A percentile compares a stretch with the other conserved stretches of the same genome.
Conservation (phyloP, 768 basidiomycete species). For the Cubamyces sp. region DNA sequence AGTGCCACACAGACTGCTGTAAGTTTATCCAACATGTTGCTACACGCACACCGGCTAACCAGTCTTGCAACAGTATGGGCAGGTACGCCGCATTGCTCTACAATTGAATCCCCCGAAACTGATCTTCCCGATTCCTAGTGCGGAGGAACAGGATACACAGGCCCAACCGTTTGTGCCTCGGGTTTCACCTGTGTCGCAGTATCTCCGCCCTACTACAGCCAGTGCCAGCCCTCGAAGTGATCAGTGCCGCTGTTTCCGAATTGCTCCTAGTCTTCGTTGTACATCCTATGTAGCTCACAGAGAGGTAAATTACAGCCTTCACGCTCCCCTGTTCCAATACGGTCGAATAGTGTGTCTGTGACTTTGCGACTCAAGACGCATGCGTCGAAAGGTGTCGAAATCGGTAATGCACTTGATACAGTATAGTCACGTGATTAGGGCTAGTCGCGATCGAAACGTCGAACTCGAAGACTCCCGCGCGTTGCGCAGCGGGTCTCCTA, state of each 20-base stretch:
- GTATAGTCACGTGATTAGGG: slow-evolving; percentile 11
- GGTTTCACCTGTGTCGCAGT: slow-evolving; percentile 31
- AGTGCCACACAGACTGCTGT: slow-evolving; percentile 28
- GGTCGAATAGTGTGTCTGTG: too few species aligned
- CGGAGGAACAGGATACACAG: slow-evolving; percentile 29
- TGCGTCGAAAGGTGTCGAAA: too few species aligned
- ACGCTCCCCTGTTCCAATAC: too few species aligned
- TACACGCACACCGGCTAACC: background rate
- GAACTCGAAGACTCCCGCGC: background rate
- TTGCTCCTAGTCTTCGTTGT: background rate
- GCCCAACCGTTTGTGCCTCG: slow-evolving; percentile 27
- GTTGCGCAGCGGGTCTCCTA: background rate
- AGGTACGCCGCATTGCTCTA: slow-evolving; percentile 10
- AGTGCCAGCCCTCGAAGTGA: slow-evolving; percentile 26
- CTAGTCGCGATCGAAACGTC: slow-evolving; percentile 9
- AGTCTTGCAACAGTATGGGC: slow-evolving; percentile 25
- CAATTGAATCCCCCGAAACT: background rate
- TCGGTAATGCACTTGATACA: too few species aligned
- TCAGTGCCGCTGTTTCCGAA: background rate
- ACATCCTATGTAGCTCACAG: background rate
- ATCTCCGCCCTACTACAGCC: slow-evolving; percentile 34
- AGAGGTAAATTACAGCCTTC: too few species aligned
- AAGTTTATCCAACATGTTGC: background rate
- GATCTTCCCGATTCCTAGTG: slow-evolving; percentile 15
- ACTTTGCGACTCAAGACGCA: background rate